These are phyloP conservation scores for Schizosaccharomyces lindneri DNA, from an alignment of 805 yeast genomes.

Conservation along the genomic window DNA sequence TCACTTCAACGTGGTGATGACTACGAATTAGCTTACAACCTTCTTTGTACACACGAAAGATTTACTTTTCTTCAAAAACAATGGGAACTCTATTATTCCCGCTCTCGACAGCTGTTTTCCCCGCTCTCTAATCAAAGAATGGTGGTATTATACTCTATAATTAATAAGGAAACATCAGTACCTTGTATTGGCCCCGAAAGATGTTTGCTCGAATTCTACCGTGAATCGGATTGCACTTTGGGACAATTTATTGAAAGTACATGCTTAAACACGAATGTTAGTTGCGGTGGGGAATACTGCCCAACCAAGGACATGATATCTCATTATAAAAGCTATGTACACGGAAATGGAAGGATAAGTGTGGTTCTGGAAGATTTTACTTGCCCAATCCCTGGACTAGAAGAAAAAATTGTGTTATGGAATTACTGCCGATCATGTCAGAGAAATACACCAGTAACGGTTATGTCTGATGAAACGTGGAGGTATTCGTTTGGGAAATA, in stretches of 20 bases:
- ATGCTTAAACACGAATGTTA: constrained; percentile 36
- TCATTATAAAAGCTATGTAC: constrained; percentile 71
- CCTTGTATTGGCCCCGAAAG: constrained; percentile 83
- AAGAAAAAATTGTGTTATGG: constrained; percentile 66
- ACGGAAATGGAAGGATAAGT: constrained; percentile 63
- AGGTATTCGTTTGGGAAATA: constrained; percentile 83
- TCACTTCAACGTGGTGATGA: not conserved
- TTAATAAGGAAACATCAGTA: constrained; percentile 58
- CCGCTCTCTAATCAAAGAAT: constrained; percentile 59
- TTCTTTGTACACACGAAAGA: not conserved
- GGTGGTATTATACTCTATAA: constrained; percentile 54
- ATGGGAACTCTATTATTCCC: constrained; percentile 40
- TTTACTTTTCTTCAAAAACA: constrained; percentile 19
- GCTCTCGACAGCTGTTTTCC: constrained; percentile 31
- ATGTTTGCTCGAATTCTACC: constrained; percentile 64
- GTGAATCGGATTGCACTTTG: constrained; percentile 71
- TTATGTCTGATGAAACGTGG: constrained; percentile 72
- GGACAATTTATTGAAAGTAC: constrained; percentile 73
- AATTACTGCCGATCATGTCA: constrained; percentile 66
- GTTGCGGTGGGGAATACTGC: constrained; percentile 56
- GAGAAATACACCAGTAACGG: constrained; percentile 45
- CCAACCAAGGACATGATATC: constrained; percentile 26
- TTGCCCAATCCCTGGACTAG: constrained; percentile 31
- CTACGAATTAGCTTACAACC: not conserved
- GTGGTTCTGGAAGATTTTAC: constrained; percentile 41